A percentile compares a stretch with the other conserved stretches of the same genome.
Conservation (phyloP, 2,329 filamentous ascomycete genomes). For the Sporothrix protearum region DNA sequence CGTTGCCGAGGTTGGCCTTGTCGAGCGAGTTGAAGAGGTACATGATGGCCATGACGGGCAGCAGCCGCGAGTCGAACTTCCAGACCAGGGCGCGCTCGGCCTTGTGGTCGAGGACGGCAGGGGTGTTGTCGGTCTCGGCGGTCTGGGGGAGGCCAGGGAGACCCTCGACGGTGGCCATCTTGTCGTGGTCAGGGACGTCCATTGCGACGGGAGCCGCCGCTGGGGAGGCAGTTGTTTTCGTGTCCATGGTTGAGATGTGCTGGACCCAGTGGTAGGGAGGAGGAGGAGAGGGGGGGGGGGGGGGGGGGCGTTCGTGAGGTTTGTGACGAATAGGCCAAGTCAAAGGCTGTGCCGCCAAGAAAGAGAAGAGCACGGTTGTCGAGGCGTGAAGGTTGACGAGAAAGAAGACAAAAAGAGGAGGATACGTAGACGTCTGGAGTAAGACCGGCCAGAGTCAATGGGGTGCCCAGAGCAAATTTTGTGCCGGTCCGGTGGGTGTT, state of each 20-base stretch:
- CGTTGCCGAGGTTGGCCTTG: slow-evolving; percentile 33
- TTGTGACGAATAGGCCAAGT: background rate
- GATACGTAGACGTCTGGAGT: background rate
- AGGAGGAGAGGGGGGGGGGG: background rate
- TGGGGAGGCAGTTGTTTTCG: background rate
- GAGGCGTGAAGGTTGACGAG: background rate
- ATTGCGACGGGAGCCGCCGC: background rate
- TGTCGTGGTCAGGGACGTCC: background rate
- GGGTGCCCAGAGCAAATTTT: background rate
- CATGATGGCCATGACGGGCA: slow-evolving; percentile 55
- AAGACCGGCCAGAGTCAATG: background rate
- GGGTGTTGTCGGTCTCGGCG: slow-evolving; percentile 23
- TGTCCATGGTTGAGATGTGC: too few species aligned
- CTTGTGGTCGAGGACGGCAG: slow-evolving; percentile 38
- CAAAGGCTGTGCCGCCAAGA: background rate
- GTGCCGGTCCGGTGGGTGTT: background rate
- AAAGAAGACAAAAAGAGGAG: background rate
- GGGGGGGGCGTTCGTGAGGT: background rate
- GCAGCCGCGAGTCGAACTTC: slow-evolving; percentile 53
- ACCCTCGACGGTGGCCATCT: slow-evolving; percentile 14
- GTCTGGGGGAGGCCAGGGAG: background rate
- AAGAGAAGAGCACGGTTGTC: background rate
- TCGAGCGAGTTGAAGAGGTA: slow-evolving; percentile 51
- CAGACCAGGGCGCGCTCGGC: slow-evolving; percentile 51
- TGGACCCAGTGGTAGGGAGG: too few species aligned